Percentiles rank a stretch among this genome's conserved stretches.
Conservation (phyloP, 1,284 basidiomycete genomes). For the Ceratobasidium sp. region DNA sequence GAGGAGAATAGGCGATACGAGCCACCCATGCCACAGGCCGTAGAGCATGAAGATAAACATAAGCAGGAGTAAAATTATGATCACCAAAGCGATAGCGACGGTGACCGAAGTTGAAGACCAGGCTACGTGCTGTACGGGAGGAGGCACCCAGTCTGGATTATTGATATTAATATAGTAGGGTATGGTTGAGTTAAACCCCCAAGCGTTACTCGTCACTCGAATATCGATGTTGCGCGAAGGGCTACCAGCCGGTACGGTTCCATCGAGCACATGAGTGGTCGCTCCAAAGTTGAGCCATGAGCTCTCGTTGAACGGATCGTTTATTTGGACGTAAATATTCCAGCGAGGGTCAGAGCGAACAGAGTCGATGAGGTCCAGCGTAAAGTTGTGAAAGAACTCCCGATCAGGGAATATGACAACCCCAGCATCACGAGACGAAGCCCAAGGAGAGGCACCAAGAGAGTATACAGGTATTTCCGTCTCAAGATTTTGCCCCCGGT, state of each 20-base stretch:
- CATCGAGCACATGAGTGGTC: constrained; percentile 11
- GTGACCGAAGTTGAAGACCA: constrained; percentile 13
- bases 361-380: constrained; percentile 32
- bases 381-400: constrained; percentile 20
- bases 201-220: constrained; percentile 21
- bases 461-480: constrained; percentile 11
- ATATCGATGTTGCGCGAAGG: constrained; percentile 10
- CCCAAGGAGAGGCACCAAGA: constrained; percentile 18
- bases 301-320: constrained; percentile 13
- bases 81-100: neutral
- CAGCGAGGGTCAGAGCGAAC: constrained; percentile 12
- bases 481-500: neutral
- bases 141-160: neutral
- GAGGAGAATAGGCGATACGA: neutral
- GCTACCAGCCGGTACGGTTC: constrained; percentile 4
- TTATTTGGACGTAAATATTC: constrained; percentile 7
- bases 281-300: constrained; percentile 8
- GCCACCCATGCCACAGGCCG: constrained; percentile 14
- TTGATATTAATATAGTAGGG: neutral
- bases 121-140: neutral
- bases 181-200: constrained; percentile 32
- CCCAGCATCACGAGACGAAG: neutral
- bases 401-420: neutral
- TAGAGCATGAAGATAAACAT: constrained; percentile 6
- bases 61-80: neutral